A percentile compares a stretch with the other conserved stretches of the same genome.
Evolutionary conservation across 441 rosid genomes (phyloP).

Genomic region (Erodium chrysanthum): DNA sequence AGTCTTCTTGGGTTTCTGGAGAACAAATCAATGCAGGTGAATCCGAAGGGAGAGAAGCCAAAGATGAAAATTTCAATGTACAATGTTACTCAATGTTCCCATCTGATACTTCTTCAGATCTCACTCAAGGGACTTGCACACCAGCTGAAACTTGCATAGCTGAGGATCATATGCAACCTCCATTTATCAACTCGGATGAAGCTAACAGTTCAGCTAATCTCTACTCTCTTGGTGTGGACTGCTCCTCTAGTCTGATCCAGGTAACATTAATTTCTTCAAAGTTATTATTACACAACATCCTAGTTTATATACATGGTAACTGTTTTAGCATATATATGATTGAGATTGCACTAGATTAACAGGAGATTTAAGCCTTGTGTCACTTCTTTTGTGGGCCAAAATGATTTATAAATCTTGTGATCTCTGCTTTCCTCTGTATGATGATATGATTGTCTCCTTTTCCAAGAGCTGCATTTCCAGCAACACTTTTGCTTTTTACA

Average conservation of each 20-base stretch:
- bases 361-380: background rate
- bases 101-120: conserved; percentile 55
- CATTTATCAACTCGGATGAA: conserved; percentile 34
- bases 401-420: conserved; percentile 11
- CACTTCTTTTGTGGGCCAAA: conserved; percentile 11
- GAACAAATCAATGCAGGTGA: conserved; percentile 21
- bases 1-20: conserved; percentile 14
- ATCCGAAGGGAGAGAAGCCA: conserved; percentile 23
- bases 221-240: conserved; percentile 25
- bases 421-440: conserved; percentile 17
- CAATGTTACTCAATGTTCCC: conserved; percentile 22
- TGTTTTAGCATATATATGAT: background rate
- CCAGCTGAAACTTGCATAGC: conserved; percentile 24
- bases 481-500: conserved; percentile 22
- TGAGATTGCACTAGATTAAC: background rate
- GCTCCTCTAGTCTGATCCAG: conserved; percentile 32
- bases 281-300: background rate
- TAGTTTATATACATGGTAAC: background rate
- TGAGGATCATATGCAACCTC: conserved; percentile 23
- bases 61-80: conserved; percentile 28
- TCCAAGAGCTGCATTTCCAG: conserved; percentile 27
- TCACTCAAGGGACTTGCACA: conserved; percentile 40
- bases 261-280: conserved; percentile 16
- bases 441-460: conserved; percentile 31
- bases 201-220: conserved; percentile 35